Base-by-base conservation (phyloP, 208 protist species). In the Naegleria fowleri region DNA sequence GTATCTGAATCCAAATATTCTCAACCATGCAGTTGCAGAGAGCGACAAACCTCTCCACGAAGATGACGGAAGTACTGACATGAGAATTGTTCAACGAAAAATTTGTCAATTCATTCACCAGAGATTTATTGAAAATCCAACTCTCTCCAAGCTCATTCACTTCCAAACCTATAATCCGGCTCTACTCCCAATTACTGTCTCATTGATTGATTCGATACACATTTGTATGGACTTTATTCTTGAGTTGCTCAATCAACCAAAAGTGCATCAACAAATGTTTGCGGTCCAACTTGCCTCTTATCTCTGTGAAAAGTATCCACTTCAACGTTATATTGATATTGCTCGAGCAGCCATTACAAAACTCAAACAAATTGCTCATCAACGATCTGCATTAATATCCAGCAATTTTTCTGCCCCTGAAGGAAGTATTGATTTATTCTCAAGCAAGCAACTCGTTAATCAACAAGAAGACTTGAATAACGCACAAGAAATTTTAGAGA, bases 71-170 rank as follows among this genome's bases (percentile, higher is more conserved):
- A 88, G n/a, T 58, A 58, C n/a, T 38, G 85, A 88, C 33, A 33
- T 51, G 16, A 88, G 39, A 58, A 58, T 39, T 39, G 55, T 88
- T 58, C 39, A 88, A 58, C 51, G 33, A 90, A 76, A 48, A 41
- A 76, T 90, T 76, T 90, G 86, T 41, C 58, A 29, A 33, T 90
- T 76, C 40, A 76, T 90, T 43, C 86, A 90, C 76, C 86, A 90
- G 29, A 59, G 43, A 25, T 90, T 90, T 43, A 90, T 90, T 43
- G 86, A 90, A 41, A 58, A 76, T 33, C 86, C 86, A 39, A 15
- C 15, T 9, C 6, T 90, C 3, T 22, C 51, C 5, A 90, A 76
- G 40, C 11, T 90, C 9, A 76, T 90, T 9, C 86, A 90, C 51
- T 90, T 90, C 33, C 86, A 90, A 76, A 76, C 43, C 5, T 90